phyloP scores from a whole-genome alignment of 495 filamentous ascomycete genomes.

The Aspergillus avenaceus region DNA sequence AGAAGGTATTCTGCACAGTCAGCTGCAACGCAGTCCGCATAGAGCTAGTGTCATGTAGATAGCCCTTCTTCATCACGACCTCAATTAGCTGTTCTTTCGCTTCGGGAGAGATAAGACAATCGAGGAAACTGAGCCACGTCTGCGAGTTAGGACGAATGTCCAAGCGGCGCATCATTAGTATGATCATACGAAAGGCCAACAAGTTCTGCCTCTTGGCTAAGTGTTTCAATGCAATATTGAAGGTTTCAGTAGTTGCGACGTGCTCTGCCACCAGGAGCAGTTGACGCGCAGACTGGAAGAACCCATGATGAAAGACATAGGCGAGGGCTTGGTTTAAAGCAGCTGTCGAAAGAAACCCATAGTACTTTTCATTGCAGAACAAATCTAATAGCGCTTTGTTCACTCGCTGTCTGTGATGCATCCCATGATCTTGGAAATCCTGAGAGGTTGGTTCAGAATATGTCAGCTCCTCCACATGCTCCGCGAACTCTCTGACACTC shows the following conservation, averaged over 20 bases:
- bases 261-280: slow-evolving; percentile 30
- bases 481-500: slow-evolving; percentile 29
- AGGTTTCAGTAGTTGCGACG: slow-evolving; percentile 37
- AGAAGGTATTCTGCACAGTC: slow-evolving; percentile 30
- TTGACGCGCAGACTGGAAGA: slow-evolving; percentile 20
- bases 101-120: slow-evolving; percentile 25
- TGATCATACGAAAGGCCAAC: slow-evolving; percentile 23
- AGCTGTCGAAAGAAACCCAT: slow-evolving; percentile 30
- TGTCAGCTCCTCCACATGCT: slow-evolving; percentile 32
- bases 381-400: slow-evolving; percentile 16
- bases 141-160: slow-evolving; percentile 35
- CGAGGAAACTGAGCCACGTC: slow-evolving; percentile 42
- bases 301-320: slow-evolving; percentile 31
- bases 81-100: slow-evolving; percentile 28
- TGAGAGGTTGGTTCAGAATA: slow-evolving; percentile 1
- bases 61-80: slow-evolving; percentile 31
- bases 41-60: slow-evolving; percentile 18
- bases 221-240: slow-evolving; percentile 39
- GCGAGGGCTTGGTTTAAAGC: slow-evolving; percentile 39
- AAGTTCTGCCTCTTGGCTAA: slow-evolving; percentile 34
- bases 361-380: slow-evolving; percentile 20
- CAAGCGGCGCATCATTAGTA: slow-evolving; percentile 29
- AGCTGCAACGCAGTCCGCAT: slow-evolving; percentile 24
- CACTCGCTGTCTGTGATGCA: slow-evolving; percentile 11
- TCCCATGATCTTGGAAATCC: too few relatives aligned